These are phyloP conservation scores for Penicillium sp. DNA, from an alignment of 2,329 filamentous ascomycete genomes.

Conservation along the genomic window DNA sequence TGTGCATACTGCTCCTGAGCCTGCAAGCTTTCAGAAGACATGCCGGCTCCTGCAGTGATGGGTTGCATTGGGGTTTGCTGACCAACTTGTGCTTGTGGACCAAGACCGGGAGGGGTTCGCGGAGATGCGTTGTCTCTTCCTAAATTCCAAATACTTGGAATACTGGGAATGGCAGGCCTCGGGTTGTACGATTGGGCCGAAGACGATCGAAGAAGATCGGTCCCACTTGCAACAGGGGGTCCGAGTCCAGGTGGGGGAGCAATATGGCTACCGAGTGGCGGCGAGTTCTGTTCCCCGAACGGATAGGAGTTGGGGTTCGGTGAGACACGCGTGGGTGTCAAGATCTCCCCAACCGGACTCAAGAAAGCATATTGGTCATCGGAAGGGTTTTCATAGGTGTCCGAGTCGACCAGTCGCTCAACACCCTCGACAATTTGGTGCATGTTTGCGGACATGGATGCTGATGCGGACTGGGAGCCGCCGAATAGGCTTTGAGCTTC, in stretches of 20 bases:
- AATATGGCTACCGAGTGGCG: conserved; percentile 30
- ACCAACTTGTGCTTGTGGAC: conserved; percentile 23
- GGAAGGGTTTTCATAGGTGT: conserved; percentile 40
- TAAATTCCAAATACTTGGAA: conserved; percentile 51
- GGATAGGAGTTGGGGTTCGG: conserved; percentile 22
- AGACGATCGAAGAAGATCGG: conserved; percentile 22
- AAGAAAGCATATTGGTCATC: conserved; percentile 32
- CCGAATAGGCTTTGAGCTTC: conserved; percentile 37
- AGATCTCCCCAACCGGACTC: conserved; percentile 20
- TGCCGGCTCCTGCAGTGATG: conserved; percentile 14
- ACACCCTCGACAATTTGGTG: conserved; percentile 43
- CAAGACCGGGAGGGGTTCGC: conserved; percentile 41
- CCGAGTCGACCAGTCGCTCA: conserved; percentile 42
- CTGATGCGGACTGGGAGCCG: conserved; percentile 52
- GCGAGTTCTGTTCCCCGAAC: conserved; percentile 25
- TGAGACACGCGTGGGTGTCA: conserved; percentile 27
- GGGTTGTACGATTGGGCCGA: conserved; percentile 36
- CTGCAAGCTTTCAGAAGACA: conserved; percentile 19
- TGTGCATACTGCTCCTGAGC: conserved; percentile 29
- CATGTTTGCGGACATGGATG: conserved; percentile 46
- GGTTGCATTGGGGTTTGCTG: conserved; percentile 22
- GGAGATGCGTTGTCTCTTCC: conserved; percentile 43
- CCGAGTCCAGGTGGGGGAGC: conserved; percentile 38
- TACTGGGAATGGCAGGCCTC: conserved; percentile 29
- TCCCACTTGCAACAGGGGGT: conserved; percentile 22